Evolutionary conservation across 2,329 filamentous ascomycete genomes (phyloP), one percentile per base, ranked within the genome.

Genomic region (Exserohilum turcica): DNA sequence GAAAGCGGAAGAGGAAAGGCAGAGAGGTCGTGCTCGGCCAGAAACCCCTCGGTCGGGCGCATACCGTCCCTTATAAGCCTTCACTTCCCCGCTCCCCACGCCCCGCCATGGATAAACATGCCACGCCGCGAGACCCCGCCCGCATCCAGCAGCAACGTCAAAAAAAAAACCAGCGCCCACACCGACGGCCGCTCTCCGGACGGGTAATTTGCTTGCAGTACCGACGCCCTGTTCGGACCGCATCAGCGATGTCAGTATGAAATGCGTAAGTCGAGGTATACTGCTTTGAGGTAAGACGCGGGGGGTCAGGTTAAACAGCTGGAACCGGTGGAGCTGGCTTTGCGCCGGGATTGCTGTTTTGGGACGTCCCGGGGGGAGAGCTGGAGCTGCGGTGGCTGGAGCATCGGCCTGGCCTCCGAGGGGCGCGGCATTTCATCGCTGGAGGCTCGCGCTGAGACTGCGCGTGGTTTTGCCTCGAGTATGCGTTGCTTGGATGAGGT

Each of bases 261-360:
- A 36, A 15, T 33, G 2, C 13, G n/a, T 38, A 31, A 27, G 19
- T 54, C 43, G 16, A 43, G 56, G 54, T 44, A 65, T 64, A 64
- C 65, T 63, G 43, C 39, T 57, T 61, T 42, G 6, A 61, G 64
- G 58, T 48, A 24, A 33, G n/a, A 43, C 38, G 43, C 40, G 27
- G 35, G 28, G 35, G 16, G 24, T 12, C n/a, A n/a, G 24, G 21
- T n/a, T 27, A 5, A 24, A 24, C 21, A 35, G 39, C 35, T 56
- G 40, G 21, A 35, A 35, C 49, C 45, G 15, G 18, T 43, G 40
- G 21, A 31, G 12, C 15, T 32, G 31, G 33, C 29, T 57, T 59
- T 57, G 57, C 59, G 56, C 61, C 66, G 66, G 66, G 21, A 54
- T 63, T 57, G 32, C 66, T 56, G 19, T 16, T 51, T 58, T 46